Base-by-base conservation (phyloP, 2,329 filamentous ascomycete genomes). In the Decorospora gaudefroyi region DNA sequence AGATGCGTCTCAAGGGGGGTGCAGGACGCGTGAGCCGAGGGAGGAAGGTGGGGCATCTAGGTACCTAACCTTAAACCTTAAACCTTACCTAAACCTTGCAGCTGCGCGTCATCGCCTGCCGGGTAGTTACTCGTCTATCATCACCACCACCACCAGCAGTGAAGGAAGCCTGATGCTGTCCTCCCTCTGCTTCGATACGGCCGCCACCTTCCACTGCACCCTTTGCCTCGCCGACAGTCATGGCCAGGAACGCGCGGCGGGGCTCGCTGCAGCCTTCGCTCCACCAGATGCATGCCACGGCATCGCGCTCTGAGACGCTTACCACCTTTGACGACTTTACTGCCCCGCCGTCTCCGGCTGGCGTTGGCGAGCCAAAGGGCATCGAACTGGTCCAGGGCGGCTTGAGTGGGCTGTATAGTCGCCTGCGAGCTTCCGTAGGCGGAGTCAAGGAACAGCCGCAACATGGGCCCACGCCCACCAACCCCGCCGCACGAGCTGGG, bases 311-410 rank as follows among this genome's bases (percentile, higher is more conserved):
- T 22, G 87, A 87, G 51, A 82, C 84, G 22, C 78, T 97, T 33
- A 97, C 92, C 2, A 95, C 90, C 6, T 97, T 97, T 72, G 95
- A 95, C 72, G 91, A 96, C 64, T 91, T 95, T 62, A 88, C 87
- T 1, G 80, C 86, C 1, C 84, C 85, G 4, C 84, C 87, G 0
- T 74, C 78, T 2, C 76, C 80, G 1, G 73, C 81, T 1, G 75
- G 79, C 1, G 72, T 76, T 10, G 71, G 77, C 16, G 90, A 95
- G 59, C 82, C 77, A 46, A 90, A 89, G 66, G 81, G 81, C 6
- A 76, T 88, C 25, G 90, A 95, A 46, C 71, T 87, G 27, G 83
- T 93, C 15, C 88, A 93, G 51, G 88, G 92, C 69, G 90, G 92
- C 4, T 76, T 97, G 32, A 95, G 88, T 64, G 90, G 92, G 1